Conservation (phyloP, 352 stramenopile genomes). For the Phytopythium aichiense region DNA sequence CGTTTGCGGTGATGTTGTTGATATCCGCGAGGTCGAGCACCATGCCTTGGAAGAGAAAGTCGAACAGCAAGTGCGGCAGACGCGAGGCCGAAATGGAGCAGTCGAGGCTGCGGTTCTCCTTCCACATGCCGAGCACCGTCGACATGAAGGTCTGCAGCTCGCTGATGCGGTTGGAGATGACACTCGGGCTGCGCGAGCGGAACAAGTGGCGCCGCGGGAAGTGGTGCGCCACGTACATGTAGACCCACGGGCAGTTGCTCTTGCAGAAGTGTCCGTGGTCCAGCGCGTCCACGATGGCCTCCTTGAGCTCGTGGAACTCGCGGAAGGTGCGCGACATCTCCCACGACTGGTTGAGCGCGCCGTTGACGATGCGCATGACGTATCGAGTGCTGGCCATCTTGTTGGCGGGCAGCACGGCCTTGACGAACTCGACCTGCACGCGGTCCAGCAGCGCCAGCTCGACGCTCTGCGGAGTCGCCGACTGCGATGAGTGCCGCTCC, state of each 20-base stretch:
- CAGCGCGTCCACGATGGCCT: slow-evolving; percentile 45
- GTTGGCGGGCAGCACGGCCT: slow-evolving; percentile 68
- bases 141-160: slow-evolving; percentile 70
- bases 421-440: slow-evolving; percentile 78
- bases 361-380: slow-evolving; percentile 76
- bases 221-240: slow-evolving; percentile 74
- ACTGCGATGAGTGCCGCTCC: slow-evolving; percentile 44
- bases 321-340: slow-evolving; percentile 76
- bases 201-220: slow-evolving; percentile 79
- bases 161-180: slow-evolving; percentile 53
- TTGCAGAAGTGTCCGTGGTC: slow-evolving; percentile 78
- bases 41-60: slow-evolving; percentile 82
- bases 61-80: slow-evolving; percentile 66
- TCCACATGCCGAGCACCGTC: slow-evolving; percentile 52
- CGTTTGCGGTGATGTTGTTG: slow-evolving; percentile 22
- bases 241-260: slow-evolving; percentile 82
- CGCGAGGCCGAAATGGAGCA: slow-evolving; percentile 53
- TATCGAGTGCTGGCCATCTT: slow-evolving; percentile 69
- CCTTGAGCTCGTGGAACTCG: slow-evolving; percentile 80
- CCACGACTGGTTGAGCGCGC: slow-evolving; percentile 62
- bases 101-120: slow-evolving; percentile 58
- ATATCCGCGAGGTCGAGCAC: slow-evolving; percentile 73
- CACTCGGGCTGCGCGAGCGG: slow-evolving; percentile 53
- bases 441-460: slow-evolving; percentile 70
- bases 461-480: slow-evolving; percentile 31